phyloP scores from a whole-genome alignment of 2,329 filamentous ascomycete species.

The Epichloe glyceriae region DNA sequence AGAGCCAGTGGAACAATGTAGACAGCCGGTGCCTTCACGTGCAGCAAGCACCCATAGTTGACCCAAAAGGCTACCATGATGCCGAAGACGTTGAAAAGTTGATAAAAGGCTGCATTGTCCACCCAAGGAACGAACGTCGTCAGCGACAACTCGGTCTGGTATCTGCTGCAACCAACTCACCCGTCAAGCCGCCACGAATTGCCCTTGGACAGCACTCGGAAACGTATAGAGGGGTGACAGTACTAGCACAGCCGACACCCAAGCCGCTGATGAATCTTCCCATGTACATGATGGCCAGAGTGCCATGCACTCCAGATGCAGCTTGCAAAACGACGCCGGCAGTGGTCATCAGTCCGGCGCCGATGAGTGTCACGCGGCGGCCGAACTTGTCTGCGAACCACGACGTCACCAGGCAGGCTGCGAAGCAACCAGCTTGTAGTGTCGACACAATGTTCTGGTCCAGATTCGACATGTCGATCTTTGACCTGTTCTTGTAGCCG shows the following conservation, averaged over 20 bases:
- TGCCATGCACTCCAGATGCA: slow-evolving; percentile 37
- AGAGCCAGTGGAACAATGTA: slow-evolving; percentile 52
- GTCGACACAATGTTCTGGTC: slow-evolving; percentile 58
- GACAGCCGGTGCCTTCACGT: slow-evolving; percentile 32
- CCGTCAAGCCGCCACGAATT: slow-evolving; percentile 36
- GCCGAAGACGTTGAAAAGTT: slow-evolving; percentile 34
- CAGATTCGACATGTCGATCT: slow-evolving; percentile 33
- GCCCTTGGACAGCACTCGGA: slow-evolving; percentile 37
- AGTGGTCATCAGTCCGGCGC: slow-evolving; percentile 42
- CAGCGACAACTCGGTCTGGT: background rate
- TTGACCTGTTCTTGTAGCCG: slow-evolving; percentile 18
- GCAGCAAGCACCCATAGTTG: slow-evolving; percentile 39
- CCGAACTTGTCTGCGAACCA: slow-evolving; percentile 43
- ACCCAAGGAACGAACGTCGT: background rate
- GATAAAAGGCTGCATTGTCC: slow-evolving; percentile 28
- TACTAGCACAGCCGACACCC: slow-evolving; percentile 37
- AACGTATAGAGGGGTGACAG: slow-evolving; percentile 30
- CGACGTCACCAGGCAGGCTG: slow-evolving; percentile 44
- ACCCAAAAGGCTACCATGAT: slow-evolving; percentile 34
- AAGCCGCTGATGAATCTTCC: slow-evolving; percentile 43
- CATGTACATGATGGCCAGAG: slow-evolving; percentile 50
- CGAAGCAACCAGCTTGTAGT: slow-evolving; percentile 55
- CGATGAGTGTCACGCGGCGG: slow-evolving; percentile 40
- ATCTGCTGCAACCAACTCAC: slow-evolving; percentile 11
- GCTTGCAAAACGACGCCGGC: slow-evolving; percentile 53